Evolutionary conservation across 225 moss, liverwort and hornwort species (phyloP), one percentile per base, ranked within the genome.

Genomic region (Physcomitrellopsis africana): DNA sequence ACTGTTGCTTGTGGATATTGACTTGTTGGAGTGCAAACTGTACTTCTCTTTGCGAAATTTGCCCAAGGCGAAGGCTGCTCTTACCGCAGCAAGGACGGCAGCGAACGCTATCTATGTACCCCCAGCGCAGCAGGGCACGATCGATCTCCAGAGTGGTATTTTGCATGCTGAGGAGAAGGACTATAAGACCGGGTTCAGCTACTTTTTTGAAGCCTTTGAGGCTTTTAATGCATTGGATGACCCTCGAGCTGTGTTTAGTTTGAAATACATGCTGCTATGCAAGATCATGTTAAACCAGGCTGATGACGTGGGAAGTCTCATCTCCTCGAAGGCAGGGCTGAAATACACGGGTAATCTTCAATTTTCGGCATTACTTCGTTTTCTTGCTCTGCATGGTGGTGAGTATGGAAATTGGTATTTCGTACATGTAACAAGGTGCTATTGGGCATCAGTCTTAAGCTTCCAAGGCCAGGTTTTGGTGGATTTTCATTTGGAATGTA

Each of bases 221-320:
- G 95, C 95, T 20, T 96, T 96, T 29, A 96, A 96, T 84, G 93
- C 93, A 22, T 66, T 96, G 78, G 95, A 96, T 63, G 95, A 96
- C 59, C 79, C 91, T 18, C 90, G 95, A 61, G 91, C 95, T 43
- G 93, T 96, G 46, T 96, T 87, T 67, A 90, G 93, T 82, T 78
- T 96, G 80, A 96, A 96, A 81, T 96, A 96, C 58, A 96, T 96
- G 95, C 80, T 96, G 72, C 90, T 96, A n/a, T 96, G 93, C 77
- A 96, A 96, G 80, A 92, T 96, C 45, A 96, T 96, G 95, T 87
- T 88, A 13, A 96, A 96, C 76, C 87, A 89, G 45, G 95, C 95
- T 8, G 92, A 85, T 65, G 95, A 96, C 61, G 93, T 96, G 13
- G 91, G 89, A 22, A 93, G 90, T 67, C 89, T 96, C 15, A 93